Conservation (phyloP, 2,329 filamentous ascomycete genomes). For the Pyrenochaeta sp. region DNA sequence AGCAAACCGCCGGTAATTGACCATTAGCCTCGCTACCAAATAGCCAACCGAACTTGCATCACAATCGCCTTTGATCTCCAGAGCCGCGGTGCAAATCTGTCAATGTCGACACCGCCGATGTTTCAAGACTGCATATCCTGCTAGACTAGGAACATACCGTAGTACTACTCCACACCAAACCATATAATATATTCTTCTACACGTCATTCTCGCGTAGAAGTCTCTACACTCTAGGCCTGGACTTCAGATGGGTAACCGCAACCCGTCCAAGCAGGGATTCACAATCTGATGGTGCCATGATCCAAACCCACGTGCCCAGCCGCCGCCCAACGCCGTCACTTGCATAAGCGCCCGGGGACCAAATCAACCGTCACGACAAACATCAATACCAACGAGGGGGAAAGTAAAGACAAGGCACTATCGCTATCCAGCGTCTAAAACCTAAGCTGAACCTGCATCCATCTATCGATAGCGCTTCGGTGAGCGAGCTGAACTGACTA, state of each 20-base stretch:
- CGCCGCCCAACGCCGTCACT: background rate
- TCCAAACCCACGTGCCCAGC: slow-evolving; percentile 1
- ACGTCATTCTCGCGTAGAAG: background rate
- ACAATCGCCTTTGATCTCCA: background rate
- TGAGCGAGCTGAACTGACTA: too few relatives aligned
- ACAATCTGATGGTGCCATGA: background rate
- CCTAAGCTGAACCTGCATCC: background rate
- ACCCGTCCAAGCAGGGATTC: background rate
- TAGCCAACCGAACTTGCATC: background rate
- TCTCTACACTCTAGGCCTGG: background rate
- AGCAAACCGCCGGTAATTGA: background rate
- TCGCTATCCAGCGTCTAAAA: background rate
- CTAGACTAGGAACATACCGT: background rate
- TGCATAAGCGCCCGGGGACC: slow-evolving; percentile 4
- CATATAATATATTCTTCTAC: too few relatives aligned
- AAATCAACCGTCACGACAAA: background rate
- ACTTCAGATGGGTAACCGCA: background rate
- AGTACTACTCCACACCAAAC: too few relatives aligned
- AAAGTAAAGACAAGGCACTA: too few relatives aligned
- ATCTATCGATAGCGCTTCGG: too few relatives aligned
- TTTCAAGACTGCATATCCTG: background rate
- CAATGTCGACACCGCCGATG: background rate
- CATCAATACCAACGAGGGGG: too few relatives aligned
- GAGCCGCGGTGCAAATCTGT: background rate
- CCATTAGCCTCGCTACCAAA: background rate